Evolutionary conservation across 306 rosid genomes (phyloP).

Genomic region (Begonia peltatifolia): DNA sequence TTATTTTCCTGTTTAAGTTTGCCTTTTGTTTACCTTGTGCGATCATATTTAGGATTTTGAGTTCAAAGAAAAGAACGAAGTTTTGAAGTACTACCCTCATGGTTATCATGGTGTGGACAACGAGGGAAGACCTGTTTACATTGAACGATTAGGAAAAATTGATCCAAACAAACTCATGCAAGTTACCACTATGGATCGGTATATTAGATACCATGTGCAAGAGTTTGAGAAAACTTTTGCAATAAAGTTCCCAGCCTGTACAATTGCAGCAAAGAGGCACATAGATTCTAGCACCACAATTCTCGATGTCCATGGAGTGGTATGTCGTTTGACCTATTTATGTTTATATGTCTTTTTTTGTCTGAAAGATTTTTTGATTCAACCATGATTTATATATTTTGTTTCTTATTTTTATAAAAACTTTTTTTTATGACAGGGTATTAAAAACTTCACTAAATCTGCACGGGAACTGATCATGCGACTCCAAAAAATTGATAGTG

Average conservation of each 20-base stretch:
- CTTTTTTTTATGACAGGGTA: slow-evolving; percentile 29
- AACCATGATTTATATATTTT: not conserved
- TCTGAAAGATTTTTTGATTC: not conserved
- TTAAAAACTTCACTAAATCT: slow-evolving; percentile 82
- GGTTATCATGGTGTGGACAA: slow-evolving; percentile 95
- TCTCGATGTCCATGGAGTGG: slow-evolving; percentile 99
- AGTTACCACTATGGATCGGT: slow-evolving; percentile 81
- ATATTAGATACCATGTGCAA: slow-evolving; percentile 71
- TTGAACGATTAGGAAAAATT: slow-evolving; percentile 90
- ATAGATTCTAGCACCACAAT: slow-evolving; percentile 93
- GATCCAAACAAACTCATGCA: slow-evolving; percentile 94
- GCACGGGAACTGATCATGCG: slow-evolving; percentile 74
- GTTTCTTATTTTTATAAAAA: not conserved
- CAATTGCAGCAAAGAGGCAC: slow-evolving; percentile 93
- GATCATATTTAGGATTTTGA: slow-evolving; percentile 62
- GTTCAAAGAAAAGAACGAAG: slow-evolving; percentile 62
- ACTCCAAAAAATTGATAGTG: slow-evolving; percentile 85
- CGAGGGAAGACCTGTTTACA: slow-evolving; percentile 92
- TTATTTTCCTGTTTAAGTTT: not conserved
- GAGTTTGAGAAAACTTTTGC: slow-evolving; percentile 86
- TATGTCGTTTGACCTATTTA: slow-evolving; percentile 21
- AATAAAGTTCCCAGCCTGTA: slow-evolving; percentile 84
- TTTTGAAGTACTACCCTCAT: slow-evolving; percentile 69
- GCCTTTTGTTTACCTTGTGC: not conserved
- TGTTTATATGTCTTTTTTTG: not conserved